Base-by-base conservation (phyloP, 192 early-diverging fungal genomes). In the Haplosporangium gracile region DNA sequence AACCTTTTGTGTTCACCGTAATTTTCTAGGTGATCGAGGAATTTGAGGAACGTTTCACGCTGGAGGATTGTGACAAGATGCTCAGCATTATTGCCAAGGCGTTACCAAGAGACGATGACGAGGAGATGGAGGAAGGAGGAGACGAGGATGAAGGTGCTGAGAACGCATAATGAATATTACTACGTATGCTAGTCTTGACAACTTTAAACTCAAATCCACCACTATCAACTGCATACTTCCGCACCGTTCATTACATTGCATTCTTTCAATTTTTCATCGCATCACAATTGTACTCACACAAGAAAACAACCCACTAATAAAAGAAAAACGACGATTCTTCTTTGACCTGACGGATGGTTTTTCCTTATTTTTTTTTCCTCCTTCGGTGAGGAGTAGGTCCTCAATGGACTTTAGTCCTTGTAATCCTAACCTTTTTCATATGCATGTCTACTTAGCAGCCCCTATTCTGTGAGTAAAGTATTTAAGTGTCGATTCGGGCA, bases 1-100 rank as follows among this genome's bases (percentile, higher is more conserved):
- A 32, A 5, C 4, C 73, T 26, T n/a, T 47, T 13, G 15, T n/a
- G 65, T 32, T 36, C 77, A 32, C 76, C 32, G 70, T 5, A 22
- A 45, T 45, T 77, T 63, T 70, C 55, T 87, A 93, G 93, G 71
- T 95, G 13, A 92, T 95, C 72, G 95, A 96, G 79, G 94, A 95
- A 77, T 94, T 92, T 75, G 93, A 92, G 26, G 92, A 94, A 65
- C 92, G 95, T 40, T 93, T 95, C 75, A 60, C 42, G 8, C 78
- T 85, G 36, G 92, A 92, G 0, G 86, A 92, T 13, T 84, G 94
- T 47, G 91, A 92, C 8, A 78, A 89, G 0, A 79, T 95, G 63
- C 40, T 94, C 20, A 80, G 77, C 20, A 81, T 93, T 34, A 88
- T 95, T 26, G n/a, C 42, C 9, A 72, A 80, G 36, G 65, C 85